Conservation (phyloP, 441 rosid genomes). For the Populus trichocarpa region DNA sequence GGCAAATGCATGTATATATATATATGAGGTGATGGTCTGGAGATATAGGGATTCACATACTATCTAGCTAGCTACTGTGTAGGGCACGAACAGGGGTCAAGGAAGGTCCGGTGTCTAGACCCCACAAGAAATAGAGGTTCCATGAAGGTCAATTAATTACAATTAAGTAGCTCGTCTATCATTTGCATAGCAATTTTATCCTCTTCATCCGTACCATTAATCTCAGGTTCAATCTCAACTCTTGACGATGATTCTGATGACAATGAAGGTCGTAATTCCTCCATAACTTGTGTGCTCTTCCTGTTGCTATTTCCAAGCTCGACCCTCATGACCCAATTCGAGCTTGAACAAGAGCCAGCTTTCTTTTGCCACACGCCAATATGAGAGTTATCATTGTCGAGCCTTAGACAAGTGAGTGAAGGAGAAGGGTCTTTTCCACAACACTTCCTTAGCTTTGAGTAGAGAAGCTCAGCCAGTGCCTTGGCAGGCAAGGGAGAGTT, state of each 20-base stretch:
- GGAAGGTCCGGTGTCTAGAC: background rate
- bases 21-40: background rate
- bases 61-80: background rate
- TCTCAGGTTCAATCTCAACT: slow-evolving; percentile 13
- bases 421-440: slow-evolving; percentile 58
- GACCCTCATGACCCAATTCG: slow-evolving; percentile 69
- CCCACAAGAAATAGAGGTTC: slow-evolving; percentile 1
- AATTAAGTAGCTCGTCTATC: slow-evolving; percentile 72
- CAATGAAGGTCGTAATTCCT: slow-evolving; percentile 14
- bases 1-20: background rate
- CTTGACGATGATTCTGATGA: slow-evolving; percentile 9
- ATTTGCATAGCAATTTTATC: slow-evolving; percentile 65
- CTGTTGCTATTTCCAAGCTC: slow-evolving; percentile 41
- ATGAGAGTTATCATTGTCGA: slow-evolving; percentile 67
- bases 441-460: slow-evolving; percentile 56
- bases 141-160: slow-evolving; percentile 28
- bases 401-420: slow-evolving; percentile 74
- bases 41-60: background rate
- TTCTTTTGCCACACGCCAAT: slow-evolving; percentile 89
- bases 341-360: slow-evolving; percentile 48
- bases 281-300: slow-evolving; percentile 14
- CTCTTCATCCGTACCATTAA: slow-evolving; percentile 36
- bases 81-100: background rate
- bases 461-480: slow-evolving; percentile 48
- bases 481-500: slow-evolving; percentile 33